Evolutionary conservation across 2,329 filamentous ascomycete genomes (phyloP).

Genomic region (Gyromitra esculenta): DNA sequence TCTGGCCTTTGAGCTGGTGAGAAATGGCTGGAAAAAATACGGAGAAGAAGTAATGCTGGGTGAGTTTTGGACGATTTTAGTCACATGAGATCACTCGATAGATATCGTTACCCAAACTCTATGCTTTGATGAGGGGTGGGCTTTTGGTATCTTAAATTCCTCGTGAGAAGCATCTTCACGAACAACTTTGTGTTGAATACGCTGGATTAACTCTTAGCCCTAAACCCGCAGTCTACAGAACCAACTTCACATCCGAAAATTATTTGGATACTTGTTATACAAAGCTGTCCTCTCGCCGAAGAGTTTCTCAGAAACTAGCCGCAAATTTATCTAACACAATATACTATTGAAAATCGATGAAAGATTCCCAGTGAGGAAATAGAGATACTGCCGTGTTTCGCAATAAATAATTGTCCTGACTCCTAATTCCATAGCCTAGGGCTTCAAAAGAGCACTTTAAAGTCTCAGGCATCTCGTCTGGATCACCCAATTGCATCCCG

Average conservation of each 20-base stretch:
- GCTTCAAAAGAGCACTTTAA: not conserved
- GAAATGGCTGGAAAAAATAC: not conserved
- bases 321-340: not conserved
- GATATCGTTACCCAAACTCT: not conserved
- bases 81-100: constrained; percentile 11
- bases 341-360: not conserved
- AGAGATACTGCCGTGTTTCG: constrained; percentile 16
- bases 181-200: not conserved
- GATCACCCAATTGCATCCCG: not conserved
- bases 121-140: not conserved
- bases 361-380: not conserved
- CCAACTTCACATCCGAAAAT: not conserved
- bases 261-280: not conserved
- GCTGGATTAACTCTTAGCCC: not conserved
- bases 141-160: not conserved
- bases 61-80: not conserved
- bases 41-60: not conserved
- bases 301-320: constrained; percentile 23
- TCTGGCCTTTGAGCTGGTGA: not conserved
- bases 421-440: constrained; percentile 21
- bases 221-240: not conserved
- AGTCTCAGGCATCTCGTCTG: not conserved
- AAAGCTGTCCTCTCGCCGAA: constrained; percentile 22
- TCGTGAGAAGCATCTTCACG: not conserved
- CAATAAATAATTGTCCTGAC: not conserved